Conservation (phyloP, 129 eudicot species). For the Dittrichia graveolens region DNA sequence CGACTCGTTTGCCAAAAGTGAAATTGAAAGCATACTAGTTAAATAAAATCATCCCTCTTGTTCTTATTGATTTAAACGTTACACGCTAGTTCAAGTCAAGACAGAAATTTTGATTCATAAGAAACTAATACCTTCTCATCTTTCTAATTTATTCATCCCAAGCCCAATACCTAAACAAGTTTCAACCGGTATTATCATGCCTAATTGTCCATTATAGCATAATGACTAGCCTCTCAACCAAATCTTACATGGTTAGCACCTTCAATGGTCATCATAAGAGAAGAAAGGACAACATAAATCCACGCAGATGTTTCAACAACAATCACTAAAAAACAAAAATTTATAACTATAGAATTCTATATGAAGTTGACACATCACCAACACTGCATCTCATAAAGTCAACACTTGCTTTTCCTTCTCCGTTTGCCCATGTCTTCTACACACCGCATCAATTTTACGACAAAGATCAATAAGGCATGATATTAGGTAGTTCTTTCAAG, state of each 20-base stretch:
- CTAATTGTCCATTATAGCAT: neutral
- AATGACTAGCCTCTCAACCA: neutral
- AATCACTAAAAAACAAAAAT: neutral
- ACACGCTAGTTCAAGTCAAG: neutral
- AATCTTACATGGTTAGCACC: slow-evolving; percentile 14
- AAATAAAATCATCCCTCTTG: neutral
- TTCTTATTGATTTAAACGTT: neutral
- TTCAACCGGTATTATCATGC: slow-evolving; percentile 7
- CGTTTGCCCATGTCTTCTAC: slow-evolving; percentile 9
- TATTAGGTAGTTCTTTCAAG: neutral
- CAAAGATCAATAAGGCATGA: neutral
- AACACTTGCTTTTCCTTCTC: slow-evolving; percentile 16
- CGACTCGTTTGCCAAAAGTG: neutral
- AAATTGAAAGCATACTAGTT: neutral
- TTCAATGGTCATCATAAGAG: slow-evolving; percentile 19
- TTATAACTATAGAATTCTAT: neutral
- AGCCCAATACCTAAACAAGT: neutral
- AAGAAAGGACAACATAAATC: slow-evolving; percentile 9
- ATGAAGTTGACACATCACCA: slow-evolving; percentile 7
- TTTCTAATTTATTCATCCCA: neutral
- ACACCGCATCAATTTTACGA: slow-evolving; percentile 1
- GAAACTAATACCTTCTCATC: neutral
- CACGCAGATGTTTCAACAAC: slow-evolving; percentile 11
- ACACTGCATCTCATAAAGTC: slow-evolving; percentile 1
- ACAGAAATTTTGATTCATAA: neutral